Evolutionary conservation across 192 early-diverging fungal genomes (phyloP).

Genomic region (Spinellus fusiger): DNA sequence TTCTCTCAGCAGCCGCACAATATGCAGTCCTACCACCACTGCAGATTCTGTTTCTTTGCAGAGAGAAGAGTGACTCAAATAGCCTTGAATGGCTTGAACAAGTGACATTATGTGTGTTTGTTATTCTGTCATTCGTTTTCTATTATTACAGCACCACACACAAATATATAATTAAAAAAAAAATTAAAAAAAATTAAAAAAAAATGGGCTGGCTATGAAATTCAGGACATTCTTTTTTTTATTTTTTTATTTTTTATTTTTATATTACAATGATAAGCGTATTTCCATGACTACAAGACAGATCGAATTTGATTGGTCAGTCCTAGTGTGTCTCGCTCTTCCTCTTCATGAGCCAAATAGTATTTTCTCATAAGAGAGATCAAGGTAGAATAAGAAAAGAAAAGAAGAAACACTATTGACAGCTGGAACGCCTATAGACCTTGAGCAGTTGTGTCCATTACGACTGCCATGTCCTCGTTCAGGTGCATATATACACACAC

Average conservation of each 20-base stretch:
- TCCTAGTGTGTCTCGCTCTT: background rate
- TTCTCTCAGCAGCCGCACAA: conserved; percentile 12
- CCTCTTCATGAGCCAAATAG: background rate
- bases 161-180: no score
- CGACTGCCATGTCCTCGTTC: conserved; percentile 10
- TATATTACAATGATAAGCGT: no score
- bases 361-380: background rate
- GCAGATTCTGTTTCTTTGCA: background rate
- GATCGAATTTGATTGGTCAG: background rate
- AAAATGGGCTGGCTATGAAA: no score
- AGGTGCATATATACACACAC: background rate
- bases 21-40: background rate
- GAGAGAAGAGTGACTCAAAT: background rate
- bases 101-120: background rate
- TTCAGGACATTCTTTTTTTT: no score
- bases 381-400: background rate
- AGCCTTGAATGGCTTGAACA: background rate
- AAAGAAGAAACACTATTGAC: background rate
- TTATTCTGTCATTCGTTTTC: no score
- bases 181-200: no score
- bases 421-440: background rate
- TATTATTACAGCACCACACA: no score
- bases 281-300: no score
- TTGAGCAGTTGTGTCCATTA: conserved; percentile 1
- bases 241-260: no score